phyloP scores from a whole-genome alignment of 2,329 filamentous ascomycete species.

The Triangularia verruculosa region DNA sequence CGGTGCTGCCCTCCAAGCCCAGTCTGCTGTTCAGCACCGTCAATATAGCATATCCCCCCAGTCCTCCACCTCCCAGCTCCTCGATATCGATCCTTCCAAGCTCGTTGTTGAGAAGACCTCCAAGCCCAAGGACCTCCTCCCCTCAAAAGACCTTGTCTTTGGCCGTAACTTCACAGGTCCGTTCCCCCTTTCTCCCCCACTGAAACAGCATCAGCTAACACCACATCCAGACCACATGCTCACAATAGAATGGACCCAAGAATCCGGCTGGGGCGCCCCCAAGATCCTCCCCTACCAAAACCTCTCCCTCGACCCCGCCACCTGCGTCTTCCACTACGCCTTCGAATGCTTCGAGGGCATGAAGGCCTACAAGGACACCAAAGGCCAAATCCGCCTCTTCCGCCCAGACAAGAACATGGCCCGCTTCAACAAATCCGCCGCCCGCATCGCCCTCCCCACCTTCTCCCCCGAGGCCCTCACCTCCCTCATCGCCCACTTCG shows the following conservation, averaged over 20 bases:
- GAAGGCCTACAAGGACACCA: conserved; percentile 92
- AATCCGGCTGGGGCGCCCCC: conserved; percentile 69
- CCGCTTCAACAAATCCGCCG: conserved; percentile 85
- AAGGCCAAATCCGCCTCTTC: conserved; percentile 78
- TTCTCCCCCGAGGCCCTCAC: conserved; percentile 74
- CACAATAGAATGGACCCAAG: conserved; percentile 12
- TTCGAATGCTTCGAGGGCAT: conserved; percentile 99
- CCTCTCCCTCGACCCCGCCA: conserved; percentile 91
- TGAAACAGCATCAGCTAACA: conserved; percentile 71
- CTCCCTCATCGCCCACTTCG: conserved; percentile 76
- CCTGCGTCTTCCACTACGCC: conserved; percentile 97
- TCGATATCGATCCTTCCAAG: conserved; percentile 72
- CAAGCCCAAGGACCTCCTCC: conserved; percentile 69
- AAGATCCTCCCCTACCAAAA: conserved; percentile 93
- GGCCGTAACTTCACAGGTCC: conserved; percentile 85
- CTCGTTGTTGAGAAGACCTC: conserved; percentile 72
- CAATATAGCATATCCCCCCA: conserved; percentile 53
- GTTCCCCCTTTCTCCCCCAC: background rate
- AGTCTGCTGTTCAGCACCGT: conserved; percentile 30
- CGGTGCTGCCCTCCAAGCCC: conserved; percentile 32
- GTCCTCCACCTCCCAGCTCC: conserved; percentile 51
- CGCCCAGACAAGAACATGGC: conserved; percentile 95
- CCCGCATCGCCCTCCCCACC: conserved; percentile 88
- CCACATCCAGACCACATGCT: conserved; percentile 54
- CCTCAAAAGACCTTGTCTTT: conserved; percentile 82